phyloP scores from a whole-genome alignment of 2,329 filamentous ascomycete genomes.

The Seiridium unicorne region DNA sequence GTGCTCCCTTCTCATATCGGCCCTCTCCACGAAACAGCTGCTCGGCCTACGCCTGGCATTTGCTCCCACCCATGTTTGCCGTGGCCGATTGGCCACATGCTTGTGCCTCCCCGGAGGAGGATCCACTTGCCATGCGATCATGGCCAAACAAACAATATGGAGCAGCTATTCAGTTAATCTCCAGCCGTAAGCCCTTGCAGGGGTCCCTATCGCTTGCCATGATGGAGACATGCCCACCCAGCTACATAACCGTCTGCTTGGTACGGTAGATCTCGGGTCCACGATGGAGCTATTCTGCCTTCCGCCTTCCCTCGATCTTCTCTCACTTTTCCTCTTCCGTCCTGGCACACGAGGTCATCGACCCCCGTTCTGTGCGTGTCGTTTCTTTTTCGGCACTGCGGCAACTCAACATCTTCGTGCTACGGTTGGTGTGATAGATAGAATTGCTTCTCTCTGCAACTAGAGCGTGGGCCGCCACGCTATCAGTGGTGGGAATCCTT shows the following conservation, averaged over 20 bases:
- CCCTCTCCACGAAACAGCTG: background rate
- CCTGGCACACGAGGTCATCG: no score
- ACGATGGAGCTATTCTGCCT: background rate
- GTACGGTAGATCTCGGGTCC: background rate
- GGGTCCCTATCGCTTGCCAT: background rate
- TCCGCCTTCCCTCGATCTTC: no score
- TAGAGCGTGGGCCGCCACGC: background rate
- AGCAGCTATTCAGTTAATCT: background rate
- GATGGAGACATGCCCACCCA: background rate
- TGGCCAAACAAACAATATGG: background rate
- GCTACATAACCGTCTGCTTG: background rate
- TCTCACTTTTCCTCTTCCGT: no score
- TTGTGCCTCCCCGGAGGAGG: background rate
- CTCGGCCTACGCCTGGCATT: background rate
- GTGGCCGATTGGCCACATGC: background rate
- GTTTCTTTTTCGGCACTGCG: no score
- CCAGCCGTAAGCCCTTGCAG: background rate
- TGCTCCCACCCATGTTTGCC: background rate
- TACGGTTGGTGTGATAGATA: background rate
- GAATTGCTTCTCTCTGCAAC: background rate
- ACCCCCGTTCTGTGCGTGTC: no score
- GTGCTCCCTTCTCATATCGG: background rate
- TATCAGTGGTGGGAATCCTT: background rate
- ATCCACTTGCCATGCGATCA: slow-evolving; percentile 5
- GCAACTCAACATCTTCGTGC: no score